Percentiles rank a stretch among this genome's conserved stretches.
Evolutionary conservation across 2,329 filamentous ascomycete genomes (phyloP).

Genomic region (Aureobasidium sp.): DNA sequence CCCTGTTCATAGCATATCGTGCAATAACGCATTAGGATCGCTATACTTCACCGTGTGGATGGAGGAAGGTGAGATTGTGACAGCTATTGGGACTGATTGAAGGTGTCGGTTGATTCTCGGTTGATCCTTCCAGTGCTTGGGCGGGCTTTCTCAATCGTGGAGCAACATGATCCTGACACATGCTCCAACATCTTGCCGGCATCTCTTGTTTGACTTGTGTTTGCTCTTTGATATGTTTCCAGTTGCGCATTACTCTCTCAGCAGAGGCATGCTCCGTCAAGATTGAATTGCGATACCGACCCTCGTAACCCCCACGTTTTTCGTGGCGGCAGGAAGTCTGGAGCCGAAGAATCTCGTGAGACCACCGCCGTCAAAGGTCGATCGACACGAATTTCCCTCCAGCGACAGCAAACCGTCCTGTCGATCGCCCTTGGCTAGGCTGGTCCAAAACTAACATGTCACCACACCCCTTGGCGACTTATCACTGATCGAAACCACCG

Average conservation of each 20-base stretch:
- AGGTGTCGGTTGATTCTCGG: background rate
- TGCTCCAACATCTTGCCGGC: background rate
- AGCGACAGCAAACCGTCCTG: background rate
- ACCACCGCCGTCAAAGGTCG: background rate
- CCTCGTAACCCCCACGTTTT: background rate
- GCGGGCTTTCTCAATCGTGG: background rate
- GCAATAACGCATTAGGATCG: background rate
- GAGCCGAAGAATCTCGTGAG: background rate
- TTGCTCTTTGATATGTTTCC: too few species aligned
- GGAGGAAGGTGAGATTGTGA: too few species aligned
- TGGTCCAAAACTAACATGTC: background rate
- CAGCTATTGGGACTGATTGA: too few species aligned
- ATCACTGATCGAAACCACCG: background rate
- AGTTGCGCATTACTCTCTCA: too few species aligned
- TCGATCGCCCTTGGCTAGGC: conserved; percentile 4
- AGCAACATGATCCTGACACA: background rate
- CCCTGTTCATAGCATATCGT: too few species aligned
- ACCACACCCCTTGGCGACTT: background rate
- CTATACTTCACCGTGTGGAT: background rate
- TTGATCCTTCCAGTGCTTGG: background rate
- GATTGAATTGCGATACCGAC: background rate
- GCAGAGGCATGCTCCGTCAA: too few species aligned
- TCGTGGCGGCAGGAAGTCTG: background rate
- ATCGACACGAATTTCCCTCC: background rate
- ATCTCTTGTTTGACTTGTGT: too few species aligned